Evolutionary conservation across 164 flowering plant genomes (phyloP).

Genomic region (Vitis rupestris): DNA sequence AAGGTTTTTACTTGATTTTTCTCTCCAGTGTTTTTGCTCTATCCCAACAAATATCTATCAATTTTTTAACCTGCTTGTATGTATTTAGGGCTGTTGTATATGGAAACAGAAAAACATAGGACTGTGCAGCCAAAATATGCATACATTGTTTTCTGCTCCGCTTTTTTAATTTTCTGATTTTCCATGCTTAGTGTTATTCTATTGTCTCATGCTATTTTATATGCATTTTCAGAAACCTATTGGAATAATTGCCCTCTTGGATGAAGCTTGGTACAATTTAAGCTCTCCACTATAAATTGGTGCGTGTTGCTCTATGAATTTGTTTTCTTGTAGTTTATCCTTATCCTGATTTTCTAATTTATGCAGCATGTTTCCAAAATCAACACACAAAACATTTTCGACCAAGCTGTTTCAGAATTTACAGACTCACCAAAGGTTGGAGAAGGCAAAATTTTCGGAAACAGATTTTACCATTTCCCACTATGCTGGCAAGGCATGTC

Average conservation of each 20-base stretch:
- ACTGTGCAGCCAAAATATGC: background rate
- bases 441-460: constrained; percentile 80
- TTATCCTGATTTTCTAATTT: constrained; percentile 37
- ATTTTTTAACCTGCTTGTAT: background rate
- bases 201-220: constrained; percentile 10
- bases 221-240: constrained; percentile 79
- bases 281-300: constrained; percentile 33
- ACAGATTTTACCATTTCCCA: constrained; percentile 88
- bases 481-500: constrained; percentile 96
- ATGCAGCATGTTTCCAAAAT: constrained; percentile 98
- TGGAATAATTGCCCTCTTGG: constrained; percentile 84
- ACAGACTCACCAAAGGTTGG: constrained; percentile 68
- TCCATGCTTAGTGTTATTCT: background rate
- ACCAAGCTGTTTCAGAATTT: constrained; percentile 82
- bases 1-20: constrained; percentile 49
- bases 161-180: background rate
- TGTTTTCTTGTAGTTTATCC: constrained; percentile 14
- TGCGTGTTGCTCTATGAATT: constrained; percentile 22
- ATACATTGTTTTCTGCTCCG: background rate
- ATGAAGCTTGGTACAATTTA: constrained; percentile 77
- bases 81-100: too few species aligned
- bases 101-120: background rate
- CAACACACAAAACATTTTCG: constrained; percentile 88
- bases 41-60: background rate
- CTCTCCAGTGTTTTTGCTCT: background rate